phyloP scores from a whole-genome alignment of 495 filamentous ascomycete genomes.

The Penicillium chermesinum region DNA sequence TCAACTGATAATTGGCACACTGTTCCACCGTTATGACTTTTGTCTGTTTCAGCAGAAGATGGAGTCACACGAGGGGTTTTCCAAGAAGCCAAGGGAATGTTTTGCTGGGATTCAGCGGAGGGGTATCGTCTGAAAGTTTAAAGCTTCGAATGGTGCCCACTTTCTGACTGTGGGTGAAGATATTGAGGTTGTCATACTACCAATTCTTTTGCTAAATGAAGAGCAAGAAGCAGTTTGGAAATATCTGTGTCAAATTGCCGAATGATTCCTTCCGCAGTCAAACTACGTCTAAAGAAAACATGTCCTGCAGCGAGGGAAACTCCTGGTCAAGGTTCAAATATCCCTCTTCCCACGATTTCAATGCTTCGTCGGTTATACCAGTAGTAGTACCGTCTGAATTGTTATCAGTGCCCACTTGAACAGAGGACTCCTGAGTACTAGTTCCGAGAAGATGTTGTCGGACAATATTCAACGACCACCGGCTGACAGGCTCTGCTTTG shows the following conservation, averaged over 20 bases:
- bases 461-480: constrained; percentile 17
- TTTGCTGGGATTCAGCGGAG: constrained; percentile 57
- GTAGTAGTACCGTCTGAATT: background rate
- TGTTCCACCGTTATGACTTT: constrained; percentile 65
- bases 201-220: too few species aligned
- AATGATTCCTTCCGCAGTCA: background rate
- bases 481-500: constrained; percentile 17
- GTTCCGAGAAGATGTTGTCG: constrained; percentile 8
- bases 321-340: constrained; percentile 12
- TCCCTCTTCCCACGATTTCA: constrained; percentile 4
- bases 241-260: too few species aligned
- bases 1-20: constrained; percentile 65
- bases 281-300: constrained; percentile 12
- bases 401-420: background rate
- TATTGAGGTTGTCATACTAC: too few species aligned
- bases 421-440: background rate
- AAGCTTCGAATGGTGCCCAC: too few species aligned
- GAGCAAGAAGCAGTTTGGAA: too few species aligned
- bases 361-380: background rate
- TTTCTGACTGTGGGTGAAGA: too few species aligned
- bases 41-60: constrained; percentile 52
- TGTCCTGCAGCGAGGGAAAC: constrained; percentile 18
- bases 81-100: constrained; percentile 70
- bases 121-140: background rate
- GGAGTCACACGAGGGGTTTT: constrained; percentile 72